Percentiles rank a stretch among this genome's conserved stretches.
These are phyloP conservation scores for Lasiosphaeria hispida DNA, from an alignment of 495 filamentous ascomycete species.

Conservation along the genomic window DNA sequence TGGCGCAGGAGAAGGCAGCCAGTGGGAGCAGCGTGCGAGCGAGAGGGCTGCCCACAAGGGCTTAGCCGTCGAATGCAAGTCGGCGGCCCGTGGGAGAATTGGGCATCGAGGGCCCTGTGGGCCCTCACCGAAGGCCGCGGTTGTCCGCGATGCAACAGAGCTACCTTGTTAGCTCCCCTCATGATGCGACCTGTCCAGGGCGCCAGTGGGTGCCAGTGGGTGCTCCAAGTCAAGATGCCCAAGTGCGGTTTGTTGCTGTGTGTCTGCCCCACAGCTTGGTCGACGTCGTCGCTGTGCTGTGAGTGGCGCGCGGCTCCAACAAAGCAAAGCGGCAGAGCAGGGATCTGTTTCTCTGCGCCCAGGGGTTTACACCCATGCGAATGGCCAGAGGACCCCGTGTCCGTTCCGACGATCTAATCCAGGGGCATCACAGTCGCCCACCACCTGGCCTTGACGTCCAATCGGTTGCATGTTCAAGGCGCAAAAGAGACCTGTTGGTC, in stretches of 20 bases:
- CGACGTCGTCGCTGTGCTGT: slow-evolving; percentile 3
- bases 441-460: slow-evolving; percentile 14
- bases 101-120: background rate
- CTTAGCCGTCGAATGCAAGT: background rate
- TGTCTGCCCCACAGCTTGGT: slow-evolving; percentile 8
- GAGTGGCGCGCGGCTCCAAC: slow-evolving; percentile 18
- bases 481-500: slow-evolving; percentile 1
- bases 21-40: too few relatives aligned
- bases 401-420: background rate
- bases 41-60: background rate
- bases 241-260: slow-evolving; percentile 4
- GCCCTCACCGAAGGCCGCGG: slow-evolving; percentile 2
- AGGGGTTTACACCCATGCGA: slow-evolving; percentile 12
- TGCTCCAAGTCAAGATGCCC: background rate
- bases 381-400: slow-evolving; percentile 1
- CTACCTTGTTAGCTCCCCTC: slow-evolving; percentile 1
- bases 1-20: too few relatives aligned
- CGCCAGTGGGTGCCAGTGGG: background rate
- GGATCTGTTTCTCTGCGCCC: slow-evolving; percentile 1
- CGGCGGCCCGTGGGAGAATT: background rate
- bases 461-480: slow-evolving; percentile 24
- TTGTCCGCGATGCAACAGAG: slow-evolving; percentile 17
- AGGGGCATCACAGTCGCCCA: background rate
- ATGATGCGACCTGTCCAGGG: slow-evolving; percentile 5
- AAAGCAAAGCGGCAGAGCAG: slow-evolving; percentile 14